These are phyloP conservation scores for Xylaria palmicola DNA, from an alignment of 495 filamentous ascomycete genomes.

Conservation along the genomic window DNA sequence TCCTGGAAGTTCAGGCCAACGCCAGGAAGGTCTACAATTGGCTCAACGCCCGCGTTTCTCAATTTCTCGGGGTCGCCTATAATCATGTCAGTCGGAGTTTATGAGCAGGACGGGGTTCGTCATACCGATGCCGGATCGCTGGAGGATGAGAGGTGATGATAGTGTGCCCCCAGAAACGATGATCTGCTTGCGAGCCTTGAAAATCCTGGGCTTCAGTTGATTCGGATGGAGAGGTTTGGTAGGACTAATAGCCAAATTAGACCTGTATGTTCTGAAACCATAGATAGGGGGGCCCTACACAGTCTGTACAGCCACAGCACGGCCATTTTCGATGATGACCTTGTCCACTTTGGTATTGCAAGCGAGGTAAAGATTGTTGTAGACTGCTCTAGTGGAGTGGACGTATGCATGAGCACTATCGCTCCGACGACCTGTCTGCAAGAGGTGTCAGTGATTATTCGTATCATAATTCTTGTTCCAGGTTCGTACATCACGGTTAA, in stretches of 20 bases:
- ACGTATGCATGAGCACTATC: conserved; percentile 78
- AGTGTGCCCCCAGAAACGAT: conserved; percentile 79
- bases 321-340: conserved; percentile 69
- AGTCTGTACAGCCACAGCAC: conserved; percentile 61
- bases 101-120: not conserved
- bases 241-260: conserved; percentile 26
- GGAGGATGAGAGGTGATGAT: conserved; percentile 74
- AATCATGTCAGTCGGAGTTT: conserved; percentile 13
- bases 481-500: conserved; percentile 59
- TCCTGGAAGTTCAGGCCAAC: conserved; percentile 85
- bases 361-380: conserved; percentile 71
- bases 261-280: not conserved
- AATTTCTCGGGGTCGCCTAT: conserved; percentile 69
- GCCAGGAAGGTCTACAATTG: conserved; percentile 74
- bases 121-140: conserved; percentile 65
- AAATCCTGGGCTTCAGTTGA: conserved; percentile 53
- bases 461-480: not conserved
- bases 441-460: not conserved
- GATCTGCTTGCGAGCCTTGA: conserved; percentile 73
- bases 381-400: conserved; percentile 62
- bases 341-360: conserved; percentile 84
- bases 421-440: conserved; percentile 61
- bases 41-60: conserved; percentile 65
- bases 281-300: conserved; percentile 29
- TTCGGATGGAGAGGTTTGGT: conserved; percentile 41